Percentiles rank a stretch among this genome's conserved stretches.
Evolutionary conservation across 306 rosid genomes (phyloP).

Genomic region (Cercis canadensis): DNA sequence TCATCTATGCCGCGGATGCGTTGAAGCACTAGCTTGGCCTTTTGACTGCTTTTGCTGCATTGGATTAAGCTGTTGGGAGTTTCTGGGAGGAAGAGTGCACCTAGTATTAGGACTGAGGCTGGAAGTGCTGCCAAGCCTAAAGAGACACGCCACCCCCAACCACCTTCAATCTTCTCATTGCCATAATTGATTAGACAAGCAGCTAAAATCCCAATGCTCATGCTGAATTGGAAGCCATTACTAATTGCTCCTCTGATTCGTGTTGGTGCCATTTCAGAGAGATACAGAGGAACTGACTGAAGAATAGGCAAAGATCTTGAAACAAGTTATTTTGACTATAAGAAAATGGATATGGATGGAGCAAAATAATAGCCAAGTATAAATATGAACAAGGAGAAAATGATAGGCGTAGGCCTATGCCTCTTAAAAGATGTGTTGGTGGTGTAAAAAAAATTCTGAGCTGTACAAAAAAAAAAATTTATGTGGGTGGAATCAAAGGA

Average conservation of each 20-base stretch:
- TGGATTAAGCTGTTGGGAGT: slow-evolving; percentile 87
- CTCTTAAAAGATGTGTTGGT: too few species aligned
- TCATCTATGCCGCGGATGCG: slow-evolving; percentile 53
- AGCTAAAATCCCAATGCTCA: slow-evolving; percentile 60
- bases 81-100: slow-evolving; percentile 82
- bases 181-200: slow-evolving; percentile 78
- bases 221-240: slow-evolving; percentile 80
- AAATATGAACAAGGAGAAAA: too few species aligned
- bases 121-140: slow-evolving; percentile 78
- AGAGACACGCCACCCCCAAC: slow-evolving; percentile 79
- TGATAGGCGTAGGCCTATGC: too few species aligned
- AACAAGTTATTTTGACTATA: too few species aligned
- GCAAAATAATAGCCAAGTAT: too few species aligned
- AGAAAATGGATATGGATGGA: too few species aligned
- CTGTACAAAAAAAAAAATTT: too few species aligned
- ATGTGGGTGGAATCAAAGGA: too few species aligned
- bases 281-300: slow-evolving; percentile 81
- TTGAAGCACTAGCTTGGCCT: slow-evolving; percentile 58
- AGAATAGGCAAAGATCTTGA: neutral
- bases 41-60: slow-evolving; percentile 43
- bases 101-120: slow-evolving; percentile 64
- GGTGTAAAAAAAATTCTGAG: too few species aligned
- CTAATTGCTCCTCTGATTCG: slow-evolving; percentile 72
- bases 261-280: slow-evolving; percentile 84
- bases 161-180: slow-evolving; percentile 62